phyloP scores from a whole-genome alignment of 495 filamentous ascomycete genomes.

The Penicillium bialowiezense region DNA sequence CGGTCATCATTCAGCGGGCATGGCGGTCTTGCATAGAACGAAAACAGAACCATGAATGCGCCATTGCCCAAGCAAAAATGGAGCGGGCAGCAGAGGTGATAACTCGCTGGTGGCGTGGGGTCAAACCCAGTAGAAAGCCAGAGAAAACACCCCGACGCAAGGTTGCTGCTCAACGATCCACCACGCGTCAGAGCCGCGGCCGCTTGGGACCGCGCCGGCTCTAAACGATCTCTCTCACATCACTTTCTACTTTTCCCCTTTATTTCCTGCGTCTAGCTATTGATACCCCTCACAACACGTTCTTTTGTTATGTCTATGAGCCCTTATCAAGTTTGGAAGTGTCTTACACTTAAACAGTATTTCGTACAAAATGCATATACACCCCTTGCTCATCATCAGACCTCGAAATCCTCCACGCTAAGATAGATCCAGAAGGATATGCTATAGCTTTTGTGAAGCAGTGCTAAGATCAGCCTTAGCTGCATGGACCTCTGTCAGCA shows the following conservation, averaged over 20 bases:
- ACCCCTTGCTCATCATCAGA: no score
- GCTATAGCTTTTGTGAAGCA: not conserved
- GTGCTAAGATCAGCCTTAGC: not conserved
- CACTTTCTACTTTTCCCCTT: not conserved
- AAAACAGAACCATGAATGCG: not conserved
- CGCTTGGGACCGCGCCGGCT: not conserved
- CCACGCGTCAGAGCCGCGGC: not conserved
- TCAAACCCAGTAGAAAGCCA: not conserved
- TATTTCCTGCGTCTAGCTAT: not conserved
- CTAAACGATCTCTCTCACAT: not conserved
- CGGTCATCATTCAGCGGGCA: not conserved
- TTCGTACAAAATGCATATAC: no score
- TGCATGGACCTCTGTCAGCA: not conserved
- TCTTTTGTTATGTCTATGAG: no score
- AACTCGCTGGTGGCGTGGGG: slow-evolving; percentile 2
- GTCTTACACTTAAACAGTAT: no score
- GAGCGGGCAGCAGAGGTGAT: slow-evolving; percentile 1
- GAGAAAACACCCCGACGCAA: not conserved
- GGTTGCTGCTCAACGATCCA: not conserved
- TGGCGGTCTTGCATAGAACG: not conserved
- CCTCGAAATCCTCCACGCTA: no score
- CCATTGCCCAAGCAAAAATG: not conserved
- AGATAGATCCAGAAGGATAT: no score
- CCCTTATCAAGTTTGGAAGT: no score
- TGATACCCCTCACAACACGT: not conserved